These are phyloP conservation scores for Hanseniaspora occidentalis DNA, from an alignment of 805 yeast genomes.

Conservation along the genomic window DNA sequence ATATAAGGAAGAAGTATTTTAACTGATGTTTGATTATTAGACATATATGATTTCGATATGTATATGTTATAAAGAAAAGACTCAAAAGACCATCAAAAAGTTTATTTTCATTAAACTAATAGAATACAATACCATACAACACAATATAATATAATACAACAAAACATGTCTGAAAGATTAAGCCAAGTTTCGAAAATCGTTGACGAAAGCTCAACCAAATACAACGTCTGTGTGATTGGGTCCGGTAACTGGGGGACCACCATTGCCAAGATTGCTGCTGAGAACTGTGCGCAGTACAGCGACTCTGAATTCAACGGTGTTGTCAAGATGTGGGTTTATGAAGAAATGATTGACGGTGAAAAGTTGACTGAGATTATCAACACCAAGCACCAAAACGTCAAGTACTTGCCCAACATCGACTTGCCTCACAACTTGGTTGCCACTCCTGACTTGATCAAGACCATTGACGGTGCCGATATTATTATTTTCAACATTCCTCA, in stretches of 20 bases:
- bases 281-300: conserved; percentile 52
- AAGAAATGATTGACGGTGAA: conserved; percentile 67
- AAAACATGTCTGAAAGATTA: conserved; percentile 1
- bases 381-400: conserved; percentile 83
- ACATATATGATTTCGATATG: no score
- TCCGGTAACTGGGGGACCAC: conserved; percentile 99
- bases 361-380: conserved; percentile 87
- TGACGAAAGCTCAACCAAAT: neutral
- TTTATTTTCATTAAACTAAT: neutral
- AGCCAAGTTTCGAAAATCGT: conserved; percentile 1
- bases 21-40: no score
- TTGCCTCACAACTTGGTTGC: conserved; percentile 84
- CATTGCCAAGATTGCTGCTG: conserved; percentile 89
- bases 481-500: conserved; percentile 93
- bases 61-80: no score
- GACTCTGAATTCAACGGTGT: conserved; percentile 37
- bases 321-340: conserved; percentile 96
- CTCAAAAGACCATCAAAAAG: neutral
- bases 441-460: conserved; percentile 66
- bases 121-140: neutral
- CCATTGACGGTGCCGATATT: conserved; percentile 74
- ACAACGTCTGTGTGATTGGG: conserved; percentile 60
- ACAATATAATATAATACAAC: neutral
- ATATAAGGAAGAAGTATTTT: no score
- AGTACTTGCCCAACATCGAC: conserved; percentile 79